Evolutionary conservation across 306 rosid species (phyloP).

Genomic region (Herpetospermum pedunculosum): DNA sequence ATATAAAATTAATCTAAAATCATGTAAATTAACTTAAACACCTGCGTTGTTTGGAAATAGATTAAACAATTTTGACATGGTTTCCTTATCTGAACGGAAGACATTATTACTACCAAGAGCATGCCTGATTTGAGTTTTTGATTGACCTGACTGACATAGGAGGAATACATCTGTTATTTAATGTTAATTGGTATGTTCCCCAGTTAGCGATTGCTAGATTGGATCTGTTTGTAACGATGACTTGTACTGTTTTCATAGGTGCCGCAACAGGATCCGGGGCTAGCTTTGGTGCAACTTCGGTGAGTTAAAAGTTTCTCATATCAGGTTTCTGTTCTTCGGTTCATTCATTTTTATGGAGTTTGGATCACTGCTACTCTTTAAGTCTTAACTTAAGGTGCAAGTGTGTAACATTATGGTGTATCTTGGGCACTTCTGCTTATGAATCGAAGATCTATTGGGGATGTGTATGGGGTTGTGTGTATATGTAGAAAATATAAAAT

Average conservation of each 20-base stretch:
- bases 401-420: neutral
- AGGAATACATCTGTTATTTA: neutral
- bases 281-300: constrained; percentile 73
- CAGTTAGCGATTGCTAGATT: neutral
- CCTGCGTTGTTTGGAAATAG: neutral
- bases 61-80: neutral
- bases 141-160: neutral
- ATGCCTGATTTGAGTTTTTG: neutral
- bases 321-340: constrained; percentile 4
- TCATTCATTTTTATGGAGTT: neutral
- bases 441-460: neutral
- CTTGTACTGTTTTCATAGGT: constrained; percentile 32
- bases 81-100: neutral
- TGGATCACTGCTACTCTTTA: neutral
- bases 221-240: neutral
- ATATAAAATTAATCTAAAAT: neutral
- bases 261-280: constrained; percentile 69
- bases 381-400: neutral
- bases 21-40: neutral
- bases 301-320: constrained; percentile 28
- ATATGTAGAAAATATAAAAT: neutral
- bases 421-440: too few relatives aligned
- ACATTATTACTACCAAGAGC: neutral
- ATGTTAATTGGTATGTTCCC: neutral
- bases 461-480: neutral